Evolutionary conservation across 768 basidiomycete species (phyloP).

Genomic region (Pholiota molesta): DNA sequence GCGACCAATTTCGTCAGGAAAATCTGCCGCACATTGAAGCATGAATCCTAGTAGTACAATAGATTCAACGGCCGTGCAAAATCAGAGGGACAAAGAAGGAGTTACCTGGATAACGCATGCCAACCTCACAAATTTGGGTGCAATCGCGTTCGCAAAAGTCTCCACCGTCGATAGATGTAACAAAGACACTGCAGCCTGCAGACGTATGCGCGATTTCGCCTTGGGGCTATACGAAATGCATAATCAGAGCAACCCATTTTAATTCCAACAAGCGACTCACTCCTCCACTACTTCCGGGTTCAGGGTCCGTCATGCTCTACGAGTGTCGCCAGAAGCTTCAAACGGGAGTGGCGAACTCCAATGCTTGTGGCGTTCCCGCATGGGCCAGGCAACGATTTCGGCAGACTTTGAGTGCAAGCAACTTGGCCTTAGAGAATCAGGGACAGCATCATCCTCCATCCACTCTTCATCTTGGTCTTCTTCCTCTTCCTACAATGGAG

Average conservation of each 20-base stretch:
- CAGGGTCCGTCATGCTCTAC: slow-evolving; percentile 66
- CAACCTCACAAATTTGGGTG: slow-evolving; percentile 65
- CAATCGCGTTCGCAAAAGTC: slow-evolving; percentile 58
- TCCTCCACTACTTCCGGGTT: slow-evolving; percentile 46
- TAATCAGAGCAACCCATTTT: neutral
- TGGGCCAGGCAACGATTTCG: slow-evolving; percentile 80
- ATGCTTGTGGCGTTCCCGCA: slow-evolving; percentile 55
- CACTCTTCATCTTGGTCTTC: slow-evolving; percentile 58
- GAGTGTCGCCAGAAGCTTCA: slow-evolving; percentile 76
- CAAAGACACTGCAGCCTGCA: slow-evolving; percentile 81
- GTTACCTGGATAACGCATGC: slow-evolving; percentile 77
- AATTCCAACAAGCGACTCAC: slow-evolving; percentile 33
- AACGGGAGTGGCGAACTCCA: slow-evolving; percentile 74
- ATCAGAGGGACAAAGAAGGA: neutral
- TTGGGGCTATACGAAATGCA: slow-evolving; percentile 39
- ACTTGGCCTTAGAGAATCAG: slow-evolving; percentile 66
- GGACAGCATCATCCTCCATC: slow-evolving; percentile 68
- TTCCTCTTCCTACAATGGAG: slow-evolving; percentile 39
- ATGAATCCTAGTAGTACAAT: slow-evolving; percentile 65
- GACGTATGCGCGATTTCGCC: slow-evolving; percentile 76
- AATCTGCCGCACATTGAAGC: slow-evolving; percentile 78
- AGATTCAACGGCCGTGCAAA: neutral
- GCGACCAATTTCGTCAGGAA: slow-evolving; percentile 78
- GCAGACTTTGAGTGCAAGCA: slow-evolving; percentile 79
- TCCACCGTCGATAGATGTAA: slow-evolving; percentile 73